Percentiles rank a stretch among this genome's conserved stretches.
These are phyloP conservation scores for Auricularia heimuer DNA, from an alignment of 768 basidiomycete genomes.

Conservation along the genomic window DNA sequence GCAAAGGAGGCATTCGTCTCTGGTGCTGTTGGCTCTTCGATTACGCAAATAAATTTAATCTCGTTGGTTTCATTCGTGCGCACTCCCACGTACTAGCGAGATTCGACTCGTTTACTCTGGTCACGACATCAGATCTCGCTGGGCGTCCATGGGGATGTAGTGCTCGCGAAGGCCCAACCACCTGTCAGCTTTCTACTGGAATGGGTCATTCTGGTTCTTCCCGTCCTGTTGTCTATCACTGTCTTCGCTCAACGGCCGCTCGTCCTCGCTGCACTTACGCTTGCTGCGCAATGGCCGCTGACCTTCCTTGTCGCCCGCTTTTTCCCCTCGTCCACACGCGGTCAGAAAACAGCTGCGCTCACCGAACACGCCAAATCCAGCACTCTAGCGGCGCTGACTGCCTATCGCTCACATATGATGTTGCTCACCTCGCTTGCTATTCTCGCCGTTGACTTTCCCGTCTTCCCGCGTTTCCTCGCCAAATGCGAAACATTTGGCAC, in stretches of 20 bases:
- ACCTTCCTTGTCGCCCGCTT: conserved; percentile 36
- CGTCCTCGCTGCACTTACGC: conserved; percentile 29
- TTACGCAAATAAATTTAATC: conserved; percentile 58
- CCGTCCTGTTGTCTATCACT: conserved; percentile 77
- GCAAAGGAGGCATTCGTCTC: conserved; percentile 80
- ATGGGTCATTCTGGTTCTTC: conserved; percentile 58
- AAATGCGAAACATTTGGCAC: conserved; percentile 95
- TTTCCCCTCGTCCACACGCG: background rate
- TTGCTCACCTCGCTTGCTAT: conserved; percentile 84
- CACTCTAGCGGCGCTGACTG: conserved; percentile 61
- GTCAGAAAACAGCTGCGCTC: background rate
- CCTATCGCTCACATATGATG: conserved; percentile 92
- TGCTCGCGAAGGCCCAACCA: conserved; percentile 31
- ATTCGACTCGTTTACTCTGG: background rate
- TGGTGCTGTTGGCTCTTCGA: conserved; percentile 57
- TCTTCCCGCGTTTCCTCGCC: conserved; percentile 79
- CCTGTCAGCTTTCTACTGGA: conserved; percentile 38
- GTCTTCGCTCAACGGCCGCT: conserved; percentile 51
- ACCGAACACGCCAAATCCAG: conserved; percentile 19
- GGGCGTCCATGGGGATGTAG: conserved; percentile 21
- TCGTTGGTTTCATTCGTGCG: conserved; percentile 57
- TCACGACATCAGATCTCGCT: background rate
- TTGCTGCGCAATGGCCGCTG: conserved; percentile 11
- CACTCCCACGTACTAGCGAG: conserved; percentile 8
- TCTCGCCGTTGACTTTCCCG: conserved; percentile 89